These are phyloP conservation scores for Plasmodium coatneyi DNA, from an alignment of 169 alveolate species.

Conservation along the genomic window DNA sequence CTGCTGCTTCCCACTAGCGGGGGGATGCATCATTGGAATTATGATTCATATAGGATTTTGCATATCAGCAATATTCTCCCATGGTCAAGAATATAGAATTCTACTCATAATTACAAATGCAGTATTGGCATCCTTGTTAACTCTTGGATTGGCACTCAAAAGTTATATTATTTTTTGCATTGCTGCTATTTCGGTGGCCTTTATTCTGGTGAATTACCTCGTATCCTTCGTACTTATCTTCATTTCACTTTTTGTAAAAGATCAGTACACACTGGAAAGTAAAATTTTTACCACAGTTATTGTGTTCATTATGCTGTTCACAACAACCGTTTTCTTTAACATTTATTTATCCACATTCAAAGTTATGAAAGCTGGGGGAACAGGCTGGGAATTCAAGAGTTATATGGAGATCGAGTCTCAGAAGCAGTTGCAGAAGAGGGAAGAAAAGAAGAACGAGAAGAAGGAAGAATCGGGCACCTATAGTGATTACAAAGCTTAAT, in stretches of 20 bases:
- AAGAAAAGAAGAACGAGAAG: not conserved
- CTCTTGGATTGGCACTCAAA: conserved; percentile 26
- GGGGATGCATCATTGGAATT: conserved; percentile 28
- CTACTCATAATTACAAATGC: conserved; percentile 1
- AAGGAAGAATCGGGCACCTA: not conserved
- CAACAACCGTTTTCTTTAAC: conserved; percentile 1
- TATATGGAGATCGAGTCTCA: conserved; percentile 19
- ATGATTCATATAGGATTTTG: conserved; percentile 1
- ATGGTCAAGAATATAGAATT: not conserved
- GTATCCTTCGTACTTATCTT: not conserved
- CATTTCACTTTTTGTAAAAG: not conserved
- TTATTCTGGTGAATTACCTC: not conserved
- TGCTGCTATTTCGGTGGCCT: conserved; percentile 13
- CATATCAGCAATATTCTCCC: conserved; percentile 14
- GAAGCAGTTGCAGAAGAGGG: not conserved
- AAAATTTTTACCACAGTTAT: conserved; percentile 11
- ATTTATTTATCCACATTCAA: conserved; percentile 13
- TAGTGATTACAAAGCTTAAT: conserved; percentile 34
- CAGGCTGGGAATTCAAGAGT: conserved; percentile 69
- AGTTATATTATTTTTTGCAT: conserved; percentile 43
- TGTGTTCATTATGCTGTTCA: not conserved
- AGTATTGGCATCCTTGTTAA: not conserved
- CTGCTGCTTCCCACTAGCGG: conserved; percentile 58
- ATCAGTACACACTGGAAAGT: not conserved
- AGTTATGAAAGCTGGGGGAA: conserved; percentile 50